Conservation (phyloP, 148 eudicot species). For the Arbutus unedo region DNA sequence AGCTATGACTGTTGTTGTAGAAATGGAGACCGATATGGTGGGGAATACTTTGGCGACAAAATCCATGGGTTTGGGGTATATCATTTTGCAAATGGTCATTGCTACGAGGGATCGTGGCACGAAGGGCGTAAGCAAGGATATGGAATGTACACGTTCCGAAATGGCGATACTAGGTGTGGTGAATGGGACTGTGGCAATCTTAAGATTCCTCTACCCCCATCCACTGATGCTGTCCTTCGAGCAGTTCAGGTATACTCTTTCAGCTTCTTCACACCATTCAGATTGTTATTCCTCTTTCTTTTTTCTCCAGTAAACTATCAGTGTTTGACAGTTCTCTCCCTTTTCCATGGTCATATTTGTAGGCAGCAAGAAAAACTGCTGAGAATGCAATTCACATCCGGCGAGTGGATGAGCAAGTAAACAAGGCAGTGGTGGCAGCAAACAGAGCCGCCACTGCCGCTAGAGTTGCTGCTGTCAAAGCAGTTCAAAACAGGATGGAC, state of each 20-base stretch:
- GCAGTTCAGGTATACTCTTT: slow-evolving; percentile 63
- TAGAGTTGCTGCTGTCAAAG: slow-evolving; percentile 92
- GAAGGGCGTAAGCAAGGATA: slow-evolving; percentile 91
- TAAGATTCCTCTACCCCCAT: slow-evolving; percentile 45
- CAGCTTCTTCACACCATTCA: background rate
- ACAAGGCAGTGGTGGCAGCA: slow-evolving; percentile 73
- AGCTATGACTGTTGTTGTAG: slow-evolving; percentile 29
- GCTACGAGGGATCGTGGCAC: slow-evolving; percentile 94
- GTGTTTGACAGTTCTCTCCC: background rate
- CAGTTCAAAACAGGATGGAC: slow-evolving; percentile 72
- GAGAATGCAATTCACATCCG: slow-evolving; percentile 63
- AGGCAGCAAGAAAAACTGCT: slow-evolving; percentile 80
- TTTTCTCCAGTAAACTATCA: background rate
- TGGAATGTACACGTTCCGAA: slow-evolving; percentile 83
- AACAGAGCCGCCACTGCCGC: slow-evolving; percentile 93
- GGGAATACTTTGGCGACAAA: slow-evolving; percentile 93
- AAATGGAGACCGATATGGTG: slow-evolving; percentile 90
- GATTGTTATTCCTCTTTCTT: background rate
- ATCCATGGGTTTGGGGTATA: slow-evolving; percentile 92
- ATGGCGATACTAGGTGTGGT: slow-evolving; percentile 64
- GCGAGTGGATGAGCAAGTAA: slow-evolving; percentile 75
- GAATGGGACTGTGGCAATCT: slow-evolving; percentile 84
- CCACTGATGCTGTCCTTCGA: slow-evolving; percentile 59
- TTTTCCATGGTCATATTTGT: slow-evolving; percentile 16
- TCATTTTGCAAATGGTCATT: slow-evolving; percentile 81